Percentiles rank a stretch among this genome's conserved stretches.
Evolutionary conservation across 2,329 filamentous ascomycete species (phyloP).

Genomic region (Lasiodiplodia sp.): DNA sequence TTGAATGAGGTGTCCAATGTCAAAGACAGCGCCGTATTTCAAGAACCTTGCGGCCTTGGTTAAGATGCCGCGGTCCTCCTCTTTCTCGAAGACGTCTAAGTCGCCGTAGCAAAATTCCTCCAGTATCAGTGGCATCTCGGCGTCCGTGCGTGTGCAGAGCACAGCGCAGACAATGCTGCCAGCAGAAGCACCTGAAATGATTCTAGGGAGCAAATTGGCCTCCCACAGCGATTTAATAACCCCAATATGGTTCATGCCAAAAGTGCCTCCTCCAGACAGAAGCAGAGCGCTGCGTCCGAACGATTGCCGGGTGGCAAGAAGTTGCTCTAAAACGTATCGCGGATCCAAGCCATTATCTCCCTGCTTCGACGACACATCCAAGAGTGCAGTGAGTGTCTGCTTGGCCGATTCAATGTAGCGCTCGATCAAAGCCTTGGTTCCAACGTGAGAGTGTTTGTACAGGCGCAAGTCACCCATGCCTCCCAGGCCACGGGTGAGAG

Average conservation of each 20-base stretch:
- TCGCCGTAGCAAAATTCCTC: conserved; percentile 79
- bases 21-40: conserved; percentile 84
- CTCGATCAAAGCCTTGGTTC: conserved; percentile 88
- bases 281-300: conserved; percentile 86
- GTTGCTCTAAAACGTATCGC: conserved; percentile 69
- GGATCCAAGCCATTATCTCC: conserved; percentile 62
- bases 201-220: conserved; percentile 76
- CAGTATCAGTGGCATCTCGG: conserved; percentile 76
- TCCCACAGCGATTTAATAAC: conserved; percentile 84
- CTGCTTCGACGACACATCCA: conserved; percentile 65
- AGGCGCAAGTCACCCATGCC: conserved; percentile 84
- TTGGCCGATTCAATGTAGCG: conserved; percentile 82
- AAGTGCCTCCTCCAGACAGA: conserved; percentile 84
- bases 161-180: conserved; percentile 87
- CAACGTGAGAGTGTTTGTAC: conserved; percentile 84
- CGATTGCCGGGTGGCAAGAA: conserved; percentile 76
- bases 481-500: conserved; percentile 80
- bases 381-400: conserved; percentile 74
- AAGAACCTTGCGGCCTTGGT: conserved; percentile 75
- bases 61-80: conserved; percentile 67
- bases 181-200: conserved; percentile 87
- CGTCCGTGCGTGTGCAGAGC: conserved; percentile 78
- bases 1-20: conserved; percentile 79
- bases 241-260: conserved; percentile 91
- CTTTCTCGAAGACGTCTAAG: conserved; percentile 77